Evolutionary conservation across 2,329 filamentous ascomycete species (phyloP), one percentile per base, ranked within the genome.

Genomic region (Boeremia lycopersici): DNA sequence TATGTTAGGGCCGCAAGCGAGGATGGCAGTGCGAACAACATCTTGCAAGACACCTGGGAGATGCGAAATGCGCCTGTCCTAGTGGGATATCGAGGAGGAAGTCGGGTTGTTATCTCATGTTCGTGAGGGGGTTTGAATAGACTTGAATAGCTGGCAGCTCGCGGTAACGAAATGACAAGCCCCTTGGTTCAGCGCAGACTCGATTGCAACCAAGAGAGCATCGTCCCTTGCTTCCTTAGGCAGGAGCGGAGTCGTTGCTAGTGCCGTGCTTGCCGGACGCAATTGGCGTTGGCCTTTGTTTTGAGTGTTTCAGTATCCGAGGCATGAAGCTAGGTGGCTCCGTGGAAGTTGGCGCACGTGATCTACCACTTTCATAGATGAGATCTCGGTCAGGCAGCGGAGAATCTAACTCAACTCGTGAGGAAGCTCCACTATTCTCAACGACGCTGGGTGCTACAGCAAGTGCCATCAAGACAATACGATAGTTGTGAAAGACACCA

Each of bases 351-450:
- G 13, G 3, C 33, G 25, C 53, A 56, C 53, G 47, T 56, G 53
- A 56, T 43, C n/a, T 34, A 49, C 29, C 31, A 36, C 23, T 15
- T 59, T 62, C 57, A 67, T 68, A 62, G 67, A 69, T 69, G 41
- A 35, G 41, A 61, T 60, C 36, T 51, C 42, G 46, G 52, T 39
- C 36, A 17, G n/a, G 39, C 39, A 12, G 41, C 59, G 57, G 61
- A 59, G 51, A 57, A 67, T 64, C 62, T 67, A 63, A 60, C 62
- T 46, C 29, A 26, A 56, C 44, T 48, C 13, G 52, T 46, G 39
- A 34, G 23, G 12, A 17, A 13, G 28, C 31, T 30, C 52, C 50
- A 52, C 51, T 39, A 28, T 41, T 34, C 5, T 3, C 10, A 13
- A 40, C 41, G 39, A 54, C 45, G 51, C 49, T 40, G 33, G n/a